Conservation (phyloP, 495 filamentous ascomycete species). For the Podospora appendiculata region DNA sequence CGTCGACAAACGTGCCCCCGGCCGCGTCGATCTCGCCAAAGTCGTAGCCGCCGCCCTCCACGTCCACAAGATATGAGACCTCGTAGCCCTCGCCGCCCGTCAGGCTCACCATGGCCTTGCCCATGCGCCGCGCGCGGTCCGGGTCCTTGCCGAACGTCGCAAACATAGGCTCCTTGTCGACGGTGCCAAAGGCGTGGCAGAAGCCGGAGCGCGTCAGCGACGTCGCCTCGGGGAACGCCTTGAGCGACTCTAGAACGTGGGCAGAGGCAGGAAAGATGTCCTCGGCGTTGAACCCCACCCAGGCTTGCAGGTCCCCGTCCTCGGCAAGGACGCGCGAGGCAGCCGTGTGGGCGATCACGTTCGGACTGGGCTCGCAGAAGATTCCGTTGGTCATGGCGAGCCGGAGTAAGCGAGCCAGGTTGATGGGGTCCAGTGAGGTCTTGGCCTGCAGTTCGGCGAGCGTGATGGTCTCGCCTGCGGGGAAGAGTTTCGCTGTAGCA, state of each 20-base stretch:
- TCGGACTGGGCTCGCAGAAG: slow-evolving; percentile 45
- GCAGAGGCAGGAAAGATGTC: slow-evolving; percentile 41
- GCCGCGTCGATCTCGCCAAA: slow-evolving; percentile 30
- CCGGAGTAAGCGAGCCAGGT: slow-evolving; percentile 45
- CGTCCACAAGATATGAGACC: slow-evolving; percentile 31
- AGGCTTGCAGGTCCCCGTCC: slow-evolving; percentile 34
- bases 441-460: slow-evolving; percentile 35
- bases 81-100: slow-evolving; percentile 45
- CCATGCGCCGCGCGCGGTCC: slow-evolving; percentile 40
- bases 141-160: slow-evolving; percentile 40
- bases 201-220: slow-evolving; percentile 38
- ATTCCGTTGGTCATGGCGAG: slow-evolving; percentile 49
- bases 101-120: slow-evolving; percentile 42
- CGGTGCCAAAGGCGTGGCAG: slow-evolving; percentile 38
- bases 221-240: slow-evolving; percentile 32
- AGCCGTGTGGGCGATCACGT: slow-evolving; percentile 46
- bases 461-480: slow-evolving; percentile 29
- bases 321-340: slow-evolving; percentile 37
- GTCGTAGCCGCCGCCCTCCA: slow-evolving; percentile 32
- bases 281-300: slow-evolving; percentile 44
- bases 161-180: slow-evolving; percentile 42
- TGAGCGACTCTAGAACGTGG: slow-evolving; percentile 30
- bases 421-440: slow-evolving; percentile 32
- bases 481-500: slow-evolving; percentile 28
- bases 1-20: slow-evolving; percentile 41